A percentile compares a stretch with the other conserved stretches of the same genome.
Conservation (phyloP, 2,329 filamentous ascomycete genomes). For the Phyllosticta citrichinensis region DNA sequence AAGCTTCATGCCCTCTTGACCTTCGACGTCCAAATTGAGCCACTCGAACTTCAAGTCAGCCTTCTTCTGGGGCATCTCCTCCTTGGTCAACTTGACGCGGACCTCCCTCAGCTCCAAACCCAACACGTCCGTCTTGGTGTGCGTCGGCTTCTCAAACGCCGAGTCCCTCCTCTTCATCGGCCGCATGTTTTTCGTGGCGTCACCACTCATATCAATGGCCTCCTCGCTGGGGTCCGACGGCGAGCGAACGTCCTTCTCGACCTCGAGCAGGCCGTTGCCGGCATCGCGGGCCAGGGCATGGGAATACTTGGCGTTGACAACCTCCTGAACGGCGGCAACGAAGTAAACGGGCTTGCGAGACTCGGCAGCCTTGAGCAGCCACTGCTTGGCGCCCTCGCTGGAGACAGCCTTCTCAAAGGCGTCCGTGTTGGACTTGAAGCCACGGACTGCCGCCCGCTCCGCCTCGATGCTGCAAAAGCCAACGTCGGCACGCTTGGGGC, state of each 20-base stretch:
- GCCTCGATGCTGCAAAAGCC: constrained; percentile 8
- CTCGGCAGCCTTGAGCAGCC: constrained; percentile 3
- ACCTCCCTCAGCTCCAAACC: constrained; percentile 7
- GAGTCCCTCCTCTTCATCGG: constrained; percentile 2
- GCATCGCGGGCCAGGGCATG: constrained; percentile 1
- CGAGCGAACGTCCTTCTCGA: background rate
- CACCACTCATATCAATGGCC: background rate
- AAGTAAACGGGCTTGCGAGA: constrained; percentile 1
- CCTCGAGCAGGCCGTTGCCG: constrained; percentile 5
- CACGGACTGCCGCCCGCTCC: background rate
- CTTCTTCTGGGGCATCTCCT: background rate
- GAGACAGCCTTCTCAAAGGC: constrained; percentile 1
- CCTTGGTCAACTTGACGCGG: background rate
- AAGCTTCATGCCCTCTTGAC: constrained; percentile 1
- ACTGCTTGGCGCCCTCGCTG: background rate
- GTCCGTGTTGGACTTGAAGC: constrained; percentile 2
- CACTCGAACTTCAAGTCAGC: background rate
- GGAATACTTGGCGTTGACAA: constrained; percentile 5
- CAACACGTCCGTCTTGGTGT: constrained; percentile 9
- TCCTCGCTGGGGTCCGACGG: background rate
- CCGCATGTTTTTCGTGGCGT: background rate
- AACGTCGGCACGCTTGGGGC: constrained; percentile 1
- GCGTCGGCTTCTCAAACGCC: constrained; percentile 8
- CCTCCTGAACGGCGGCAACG: constrained; percentile 3
- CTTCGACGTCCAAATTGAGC: background rate